Conservation (phyloP, 2,329 filamentous ascomycete genomes). For the Phoma sp. region DNA sequence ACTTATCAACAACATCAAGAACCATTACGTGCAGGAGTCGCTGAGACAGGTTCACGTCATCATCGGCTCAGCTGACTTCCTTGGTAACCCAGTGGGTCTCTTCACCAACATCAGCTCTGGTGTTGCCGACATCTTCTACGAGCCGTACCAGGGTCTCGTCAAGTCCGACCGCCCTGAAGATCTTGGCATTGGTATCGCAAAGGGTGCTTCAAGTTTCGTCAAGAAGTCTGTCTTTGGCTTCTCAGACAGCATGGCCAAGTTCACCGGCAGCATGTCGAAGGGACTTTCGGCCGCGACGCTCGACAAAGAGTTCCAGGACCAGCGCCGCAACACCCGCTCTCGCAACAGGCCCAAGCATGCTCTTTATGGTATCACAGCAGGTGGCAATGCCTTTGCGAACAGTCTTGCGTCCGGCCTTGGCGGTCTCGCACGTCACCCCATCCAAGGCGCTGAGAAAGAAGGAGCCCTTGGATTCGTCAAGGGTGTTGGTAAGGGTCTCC, state of each 20-base stretch:
- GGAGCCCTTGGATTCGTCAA: constrained; percentile 95
- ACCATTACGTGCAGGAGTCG: constrained; percentile 96
- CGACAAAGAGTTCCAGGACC: constrained; percentile 98
- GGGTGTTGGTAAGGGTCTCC: constrained; percentile 91
- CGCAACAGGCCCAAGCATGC: constrained; percentile 97
- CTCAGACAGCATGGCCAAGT: constrained; percentile 95
- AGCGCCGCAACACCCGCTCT: constrained; percentile 88
- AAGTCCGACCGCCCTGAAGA: constrained; percentile 96
- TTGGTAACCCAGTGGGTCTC: constrained; percentile 94
- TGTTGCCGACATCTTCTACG: constrained; percentile 98
- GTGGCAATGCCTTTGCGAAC: constrained; percentile 91
- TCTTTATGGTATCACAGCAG: constrained; percentile 92
- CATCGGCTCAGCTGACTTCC: constrained; percentile 93
- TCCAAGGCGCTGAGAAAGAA: constrained; percentile 95
- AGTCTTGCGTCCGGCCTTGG: constrained; percentile 94
- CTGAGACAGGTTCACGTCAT: constrained; percentile 97
- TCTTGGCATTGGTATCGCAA: constrained; percentile 91
- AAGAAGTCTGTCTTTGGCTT: constrained; percentile 99
- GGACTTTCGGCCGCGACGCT: constrained; percentile 93
- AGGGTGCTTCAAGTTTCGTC: constrained; percentile 94
- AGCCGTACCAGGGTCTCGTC: constrained; percentile 96
- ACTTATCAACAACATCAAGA: constrained; percentile 83
- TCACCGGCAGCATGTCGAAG: constrained; percentile 96
- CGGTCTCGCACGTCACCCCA: constrained; percentile 87
- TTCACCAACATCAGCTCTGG: constrained; percentile 99